Evolutionary conservation across 371 early-diverging fungal species (phyloP), one percentile per base, ranked within the genome.

Genomic region (Mortierella sp.): DNA sequence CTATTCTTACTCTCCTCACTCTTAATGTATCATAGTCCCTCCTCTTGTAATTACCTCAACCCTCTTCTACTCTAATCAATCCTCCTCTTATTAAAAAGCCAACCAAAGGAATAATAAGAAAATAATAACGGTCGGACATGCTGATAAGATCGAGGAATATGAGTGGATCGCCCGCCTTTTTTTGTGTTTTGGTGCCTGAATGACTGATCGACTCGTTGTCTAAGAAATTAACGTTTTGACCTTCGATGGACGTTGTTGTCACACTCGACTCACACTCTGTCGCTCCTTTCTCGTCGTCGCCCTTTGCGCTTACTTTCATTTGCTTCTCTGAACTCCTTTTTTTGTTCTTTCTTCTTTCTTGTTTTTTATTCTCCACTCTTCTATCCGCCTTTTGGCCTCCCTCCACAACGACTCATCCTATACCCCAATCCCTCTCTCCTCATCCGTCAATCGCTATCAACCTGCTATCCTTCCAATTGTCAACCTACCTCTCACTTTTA

Each of bases 21-120:
- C 29, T 13, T 34, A 34, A 31, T 58, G 58, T 40, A 41, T 24
- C 65, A 24, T 64, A 41, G 26, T 64, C n/a, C 26, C 65, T 19
- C 37, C n/a, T 10, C 66, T 34, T 72, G 72, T 73, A 73, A 73
- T 66, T 73, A 73, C 34, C 47, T 47, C 39, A n/a, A n/a, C n/a
- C 26, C 16, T 41, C 41, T 24, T 16, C 52, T 34, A 50, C 37
- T 11, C 34, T 37, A 37, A 66, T 14, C 24, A 68, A 41, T 55
- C 29, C 19, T 4, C 63, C n/a, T 52, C 22, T 22, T 13, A 22
- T 7, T n/a, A 50, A 24, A 50, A 50, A 29, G 31, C 13, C 4
- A 14, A 55, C n/a, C 52, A 50, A 50, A n/a, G 52, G 6, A 55
- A 22, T 22, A 2, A 7, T 34, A 9, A 34, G 8, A 34, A 61